Evolutionary conservation across 768 basidiomycete species (phyloP), one percentile per base, ranked within the genome.

Genomic region (Hemileccinum rubropunctum): DNA sequence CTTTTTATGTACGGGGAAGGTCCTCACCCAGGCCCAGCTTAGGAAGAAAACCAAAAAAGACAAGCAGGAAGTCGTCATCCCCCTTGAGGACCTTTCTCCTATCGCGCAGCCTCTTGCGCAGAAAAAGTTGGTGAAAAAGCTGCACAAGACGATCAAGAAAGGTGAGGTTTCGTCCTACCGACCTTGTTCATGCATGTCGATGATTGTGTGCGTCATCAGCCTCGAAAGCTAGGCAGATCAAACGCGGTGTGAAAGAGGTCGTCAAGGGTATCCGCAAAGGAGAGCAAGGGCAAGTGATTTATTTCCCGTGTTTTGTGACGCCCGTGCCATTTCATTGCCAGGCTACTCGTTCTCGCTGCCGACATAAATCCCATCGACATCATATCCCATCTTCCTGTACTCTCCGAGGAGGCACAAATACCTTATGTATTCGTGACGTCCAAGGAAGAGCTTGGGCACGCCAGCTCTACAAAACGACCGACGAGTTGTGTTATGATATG

Each of bases 341-440:
- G 93, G 18, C 74, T 99, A 30, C 81, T 99, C 27, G 73, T 99
- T 50, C 83, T 99, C 51, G 97, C 97, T 4, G 94, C 88, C 34
- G 95, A 98, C 71, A 98, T 98, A 67, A 95, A 91, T 53, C 97
- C 97, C 11, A 88, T 98, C 62, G 97, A 99, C 73, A 97, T 99
- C 58, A 94, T 98, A 61, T 95, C 95, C 30, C 97, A 98, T 73
- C 77, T 99, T 44, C 97, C 97, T 6, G 76, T 98, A 10, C 76
- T 99, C 64, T 87, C 91, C 41, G 97, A 99, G 74, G 97, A 99
- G 67, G 88, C 92, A 10, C 77, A 84, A 33, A 86, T 93, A 66
- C 93, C 93, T 1, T 95, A 94, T 63, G 78, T 94, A 42, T 95
- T 92, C 65, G 88, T 95, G 13, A 63, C 86, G 3, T 94, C 90